Evolutionary conservation across 345 rosid species (phyloP), one percentile per base, ranked within the genome.

Genomic region (Psidium friedrichsthalianum): DNA sequence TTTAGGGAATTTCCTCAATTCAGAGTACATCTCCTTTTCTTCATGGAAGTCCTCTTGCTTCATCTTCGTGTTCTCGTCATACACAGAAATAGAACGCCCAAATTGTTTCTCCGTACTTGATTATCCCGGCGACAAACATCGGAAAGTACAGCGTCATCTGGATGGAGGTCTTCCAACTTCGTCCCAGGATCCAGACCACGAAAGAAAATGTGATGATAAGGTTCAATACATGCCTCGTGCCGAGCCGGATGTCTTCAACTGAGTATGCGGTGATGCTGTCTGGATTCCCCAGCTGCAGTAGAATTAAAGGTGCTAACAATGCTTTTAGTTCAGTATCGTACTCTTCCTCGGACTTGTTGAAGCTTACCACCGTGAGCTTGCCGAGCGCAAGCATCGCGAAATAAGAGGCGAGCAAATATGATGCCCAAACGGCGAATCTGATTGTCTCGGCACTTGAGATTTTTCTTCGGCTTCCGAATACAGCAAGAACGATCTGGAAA

Each of bases 181-280:
- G 40, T 11, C 32, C 1, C 29, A 83, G 82, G 15, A 83, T 82
- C 84, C 85, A 86, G 9, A 57, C 18, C 5, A 69, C 51, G 11
- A 81, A 76, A 56, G 36, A 51, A 2, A 86, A 47, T 24, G 87
- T 85, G 25, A 85, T n/a, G 54, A 52, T 18, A 2, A 88, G 44
- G 52, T 84, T 85, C 61, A 88, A 59, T 25, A 82, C 54, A 20
- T 47, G 89, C 53, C 89, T 82, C 40, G 3, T 12, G 1, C 89
- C 78, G 4, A 88, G 56, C 56, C 84, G 55, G 49, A 84, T 88
- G 74, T 88, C 89, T 52, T 88, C 89, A 5, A 86, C 85, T 18
- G 89, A 76, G 15, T 36, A 36, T 36, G 36, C 36, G 36, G 36
- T 36, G 36, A 36, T 36, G 36, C 36, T 36, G 36, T 36, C 36